Conservation (phyloP, 495 filamentous ascomycete genomes). For the Trichoderma orchidacearum region DNA sequence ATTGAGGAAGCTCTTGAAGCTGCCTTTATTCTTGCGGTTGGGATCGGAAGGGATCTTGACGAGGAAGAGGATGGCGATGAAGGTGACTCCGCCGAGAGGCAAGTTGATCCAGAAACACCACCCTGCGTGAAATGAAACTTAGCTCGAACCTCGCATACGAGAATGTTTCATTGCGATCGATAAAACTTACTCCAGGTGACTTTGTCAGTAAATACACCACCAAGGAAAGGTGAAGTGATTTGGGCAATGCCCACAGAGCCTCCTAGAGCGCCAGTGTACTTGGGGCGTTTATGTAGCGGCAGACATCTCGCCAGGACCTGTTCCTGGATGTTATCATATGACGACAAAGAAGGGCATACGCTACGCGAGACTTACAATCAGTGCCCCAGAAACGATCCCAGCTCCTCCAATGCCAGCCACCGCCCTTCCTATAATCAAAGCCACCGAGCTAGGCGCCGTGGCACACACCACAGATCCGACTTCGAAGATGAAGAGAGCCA, state of each 20-base stretch:
- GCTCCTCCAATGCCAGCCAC: constrained; percentile 36
- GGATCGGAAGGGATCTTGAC: constrained; percentile 20
- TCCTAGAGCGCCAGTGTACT: constrained; percentile 22
- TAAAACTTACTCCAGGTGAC: constrained; percentile 38
- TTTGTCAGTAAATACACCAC: constrained; percentile 34
- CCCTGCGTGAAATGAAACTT: not conserved
- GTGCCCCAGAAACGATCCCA: constrained; percentile 21
- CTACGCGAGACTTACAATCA: constrained; percentile 10
- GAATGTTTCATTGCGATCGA: not conserved
- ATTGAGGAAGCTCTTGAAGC: constrained; percentile 17
- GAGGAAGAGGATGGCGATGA: constrained; percentile 38
- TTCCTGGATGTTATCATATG: not conserved
- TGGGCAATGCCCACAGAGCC: constrained; percentile 51
- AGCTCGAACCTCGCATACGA: not conserved
- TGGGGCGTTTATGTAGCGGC: constrained; percentile 21
- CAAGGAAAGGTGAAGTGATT: constrained; percentile 51
- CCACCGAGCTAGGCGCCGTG: constrained; percentile 25
- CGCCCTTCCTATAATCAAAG: constrained; percentile 40
- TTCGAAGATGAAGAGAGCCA: constrained; percentile 24
- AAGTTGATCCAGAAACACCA: constrained; percentile 58
- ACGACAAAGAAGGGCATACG: not conserved
- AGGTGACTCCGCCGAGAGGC: constrained; percentile 48
- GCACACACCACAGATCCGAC: constrained; percentile 39
- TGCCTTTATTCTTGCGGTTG: constrained; percentile 12
- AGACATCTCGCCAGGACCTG: constrained; percentile 17